Evolutionary conservation across 1,284 basidiomycete genomes (phyloP), one percentile per base, ranked within the genome.

Genomic region (Leccinum pachyderme): DNA sequence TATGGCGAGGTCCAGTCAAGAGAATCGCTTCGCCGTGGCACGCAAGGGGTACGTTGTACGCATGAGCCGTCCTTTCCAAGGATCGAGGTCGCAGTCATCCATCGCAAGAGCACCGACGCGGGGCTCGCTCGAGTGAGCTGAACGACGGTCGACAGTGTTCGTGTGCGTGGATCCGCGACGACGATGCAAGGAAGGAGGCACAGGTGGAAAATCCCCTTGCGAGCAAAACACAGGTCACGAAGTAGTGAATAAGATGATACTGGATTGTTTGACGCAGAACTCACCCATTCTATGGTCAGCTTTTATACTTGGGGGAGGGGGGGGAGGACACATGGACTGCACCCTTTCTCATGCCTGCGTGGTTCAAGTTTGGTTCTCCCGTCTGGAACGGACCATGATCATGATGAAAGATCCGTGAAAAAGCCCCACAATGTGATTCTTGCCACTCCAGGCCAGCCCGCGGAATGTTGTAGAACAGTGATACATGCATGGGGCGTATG

Each of bases 81-180:
- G 65, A 79, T 75, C 77, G 72, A 72, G 74, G 73, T 77, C 77
- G 83, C 81, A 85, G 82, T 85, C 82, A 84, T 85, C 83, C 83
- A 84, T 84, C 83, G 83, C 83, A 85, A 78, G 81, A 83, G 72
- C 74, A 74, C 69, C 41, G 63, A 58, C 63, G 55, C 62, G 56
- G 57, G 46, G 58, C 52, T 62, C 59, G 59, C 62, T 62, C 71
- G 61, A 55, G 59, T 51, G 65, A 70, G 63, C 58, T 48, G 56
- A 66, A 59, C 59, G 58, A 60, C 57, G 53, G 51, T n/a, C 52
- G 57, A 59, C 65, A 47, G 64, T 61, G 63, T 61, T 74, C 71
- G 45, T 41, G 28, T 73, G 73, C 73, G 68, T 58, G 73, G 72
- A 67, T 61, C 72, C 61, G 63, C 72, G 62, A 68, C 67, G 69